Evolutionary conservation across 108 stramenopile species (phyloP), one percentile per base, ranked within the genome.

Genomic region (Bacterosira constricta): DNA sequence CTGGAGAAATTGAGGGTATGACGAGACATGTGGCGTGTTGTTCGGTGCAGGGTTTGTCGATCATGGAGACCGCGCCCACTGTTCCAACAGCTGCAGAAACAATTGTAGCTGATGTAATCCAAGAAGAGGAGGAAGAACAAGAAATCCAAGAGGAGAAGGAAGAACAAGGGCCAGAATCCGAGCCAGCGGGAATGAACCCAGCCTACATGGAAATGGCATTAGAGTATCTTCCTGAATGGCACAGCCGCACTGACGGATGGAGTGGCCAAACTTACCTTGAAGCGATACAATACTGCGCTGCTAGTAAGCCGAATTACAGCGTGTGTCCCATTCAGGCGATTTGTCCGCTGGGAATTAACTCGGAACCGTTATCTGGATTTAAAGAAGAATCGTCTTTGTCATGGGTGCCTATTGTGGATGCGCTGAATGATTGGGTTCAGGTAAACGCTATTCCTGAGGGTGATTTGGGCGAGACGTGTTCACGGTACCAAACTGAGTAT

Each of bases 11-110:
- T 59, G 69, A 70, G 38, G 46, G 7, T 9, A 53, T 52, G 29
- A 73, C 71, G 26, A 52, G 71, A 30, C 71, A 73, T 46, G 49
- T 73, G 27, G 56, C 56, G 34, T 66, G 73, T 58, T 74, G 63
- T 30, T 4, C 21, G 23, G 65, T 26, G 49, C 31, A 25, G 32
- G 36, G 60, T 39, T 6, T 56, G 52, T 15, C n/a, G 62, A 73
- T 54, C 42, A 29, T 5, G 52, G 36, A 26, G 35, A 32, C 5
- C 20, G 36, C n/a, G n/a, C n/a, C n/a, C n/a, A n/a, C n/a, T n/a
- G n/a, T n/a, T n/a, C n/a, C n/a, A n/a, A n/a, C n/a, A n/a, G n/a
- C n/a, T n/a, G n/a, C n/a, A n/a, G n/a, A n/a, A n/a, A n/a, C n/a
- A n/a, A n/a, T n/a, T n/a, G n/a, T n/a, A n/a, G n/a, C n/a, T n/a